A percentile compares a stretch with the other conserved stretches of the same genome.
Conservation (phyloP, 2,329 filamentous ascomycete genomes). For the Graphiopsis chlorocephala region DNA sequence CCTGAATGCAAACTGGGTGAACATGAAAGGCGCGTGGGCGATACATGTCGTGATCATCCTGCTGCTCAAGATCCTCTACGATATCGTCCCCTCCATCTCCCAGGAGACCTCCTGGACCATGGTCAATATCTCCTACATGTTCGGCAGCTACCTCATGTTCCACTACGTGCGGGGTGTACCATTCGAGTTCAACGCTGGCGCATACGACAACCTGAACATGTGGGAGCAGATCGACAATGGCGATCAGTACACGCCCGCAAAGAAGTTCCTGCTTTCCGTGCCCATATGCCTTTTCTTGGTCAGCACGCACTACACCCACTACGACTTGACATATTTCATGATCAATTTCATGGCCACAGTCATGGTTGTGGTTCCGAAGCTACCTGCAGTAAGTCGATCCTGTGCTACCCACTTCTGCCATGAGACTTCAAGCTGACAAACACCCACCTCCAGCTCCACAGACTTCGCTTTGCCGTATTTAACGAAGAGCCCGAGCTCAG, state of each 20-base stretch:
- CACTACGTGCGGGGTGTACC: constrained; percentile 97
- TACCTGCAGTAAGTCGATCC: constrained; percentile 72
- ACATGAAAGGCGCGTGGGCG: constrained; percentile 97
- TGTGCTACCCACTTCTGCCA: not conserved
- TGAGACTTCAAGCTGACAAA: constrained; percentile 19
- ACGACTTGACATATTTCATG: constrained; percentile 93
- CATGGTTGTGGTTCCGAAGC: constrained; percentile 90
- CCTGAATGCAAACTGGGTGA: constrained; percentile 97
- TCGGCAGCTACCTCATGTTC: constrained; percentile 98
- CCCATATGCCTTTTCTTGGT: constrained; percentile 92
- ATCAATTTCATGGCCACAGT: constrained; percentile 95
- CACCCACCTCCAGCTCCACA: constrained; percentile 32
- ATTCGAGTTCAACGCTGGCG: constrained; percentile 97
- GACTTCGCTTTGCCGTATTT: constrained; percentile 37
- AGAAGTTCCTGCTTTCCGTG: constrained; percentile 95
- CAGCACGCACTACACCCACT: constrained; percentile 98
- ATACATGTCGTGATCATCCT: constrained; percentile 94
- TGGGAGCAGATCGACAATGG: constrained; percentile 99
- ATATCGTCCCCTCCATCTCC: constrained; percentile 91
- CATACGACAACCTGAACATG: constrained; percentile 99
- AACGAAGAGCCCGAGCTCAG: constrained; percentile 31
- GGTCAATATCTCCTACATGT: constrained; percentile 99
- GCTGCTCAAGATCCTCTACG: constrained; percentile 91
- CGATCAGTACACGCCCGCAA: constrained; percentile 96
- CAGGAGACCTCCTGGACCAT: constrained; percentile 99